Percentiles rank a stretch among this genome's conserved stretches.
These are phyloP conservation scores for Tolypocladium ophioglossoides DNA, from an alignment of 2,329 filamentous ascomycete species.

Conservation along the genomic window DNA sequence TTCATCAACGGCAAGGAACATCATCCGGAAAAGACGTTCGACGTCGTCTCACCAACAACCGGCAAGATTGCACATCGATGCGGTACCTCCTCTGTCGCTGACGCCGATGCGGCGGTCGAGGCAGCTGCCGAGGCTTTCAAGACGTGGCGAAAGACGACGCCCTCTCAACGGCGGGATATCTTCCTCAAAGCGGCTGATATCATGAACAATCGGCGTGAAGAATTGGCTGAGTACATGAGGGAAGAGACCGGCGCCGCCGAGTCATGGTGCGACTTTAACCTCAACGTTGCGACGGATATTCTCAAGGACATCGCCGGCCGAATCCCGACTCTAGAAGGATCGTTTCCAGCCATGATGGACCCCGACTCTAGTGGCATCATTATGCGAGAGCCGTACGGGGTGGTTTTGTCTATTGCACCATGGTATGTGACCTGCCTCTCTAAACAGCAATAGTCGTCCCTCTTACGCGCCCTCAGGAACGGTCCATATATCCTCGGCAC, in stretches of 20 bases:
- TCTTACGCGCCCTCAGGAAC: slow-evolving; percentile 33
- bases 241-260: slow-evolving; percentile 32
- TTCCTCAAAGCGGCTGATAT: slow-evolving; percentile 59
- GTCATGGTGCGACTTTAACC: slow-evolving; percentile 31
- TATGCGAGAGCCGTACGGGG: slow-evolving; percentile 66
- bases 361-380: slow-evolving; percentile 44
- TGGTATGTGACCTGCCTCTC: slow-evolving; percentile 47
- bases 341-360: slow-evolving; percentile 22
- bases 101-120: slow-evolving; percentile 41
- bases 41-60: background rate
- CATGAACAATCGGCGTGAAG: slow-evolving; percentile 46
- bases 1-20: slow-evolving; percentile 34
- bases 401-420: slow-evolving; percentile 68
- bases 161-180: slow-evolving; percentile 53
- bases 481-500: slow-evolving; percentile 44
- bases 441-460: background rate
- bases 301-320: slow-evolving; percentile 33
- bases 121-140: slow-evolving; percentile 57
- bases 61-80: background rate
- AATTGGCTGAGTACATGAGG: slow-evolving; percentile 49
- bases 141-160: slow-evolving; percentile 55
- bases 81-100: slow-evolving; percentile 42
- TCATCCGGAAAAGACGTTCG: slow-evolving; percentile 26
- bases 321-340: slow-evolving; percentile 26
- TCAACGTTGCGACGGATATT: slow-evolving; percentile 23